Evolutionary conservation across 352 stramenopile species (phyloP).

Genomic region (Globisporangium okanoganense): DNA sequence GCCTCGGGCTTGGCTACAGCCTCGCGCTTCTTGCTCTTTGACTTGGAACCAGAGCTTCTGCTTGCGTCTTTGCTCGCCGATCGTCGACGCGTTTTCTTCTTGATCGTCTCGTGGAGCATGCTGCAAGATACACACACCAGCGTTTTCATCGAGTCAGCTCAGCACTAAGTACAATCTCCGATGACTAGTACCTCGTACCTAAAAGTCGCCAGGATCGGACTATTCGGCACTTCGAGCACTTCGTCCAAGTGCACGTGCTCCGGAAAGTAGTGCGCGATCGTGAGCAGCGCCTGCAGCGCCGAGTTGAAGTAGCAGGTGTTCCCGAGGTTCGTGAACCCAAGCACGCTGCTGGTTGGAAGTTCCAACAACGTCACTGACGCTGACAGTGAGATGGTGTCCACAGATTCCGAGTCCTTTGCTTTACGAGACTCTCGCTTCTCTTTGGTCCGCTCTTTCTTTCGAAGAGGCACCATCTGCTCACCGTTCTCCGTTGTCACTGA

Average conservation of each 20-base stretch:
- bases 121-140: constrained; percentile 15
- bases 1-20: constrained; percentile 24
- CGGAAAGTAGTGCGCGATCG: constrained; percentile 80
- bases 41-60: constrained; percentile 11
- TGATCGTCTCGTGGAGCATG: constrained; percentile 57
- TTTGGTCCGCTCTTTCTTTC: not conserved
- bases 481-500: not conserved
- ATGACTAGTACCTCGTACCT: constrained; percentile 29
- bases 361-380: no score
- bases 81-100: constrained; percentile 37
- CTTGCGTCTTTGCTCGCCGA: constrained; percentile 11
- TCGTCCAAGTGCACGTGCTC: constrained; percentile 45
- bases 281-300: constrained; percentile 86
- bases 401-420: not conserved
- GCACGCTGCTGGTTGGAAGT: constrained; percentile 27
- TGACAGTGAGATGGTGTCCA: not conserved
- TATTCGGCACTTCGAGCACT: constrained; percentile 51
- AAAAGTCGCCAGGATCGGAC: constrained; percentile 87
- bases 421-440: constrained; percentile 1
- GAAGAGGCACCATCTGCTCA: not conserved
- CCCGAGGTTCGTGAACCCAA: constrained; percentile 87
- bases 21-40: constrained; percentile 18
- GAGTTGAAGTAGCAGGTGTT: constrained; percentile 95
- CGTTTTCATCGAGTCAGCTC: not conserved
- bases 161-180: not conserved